Percentiles rank a stretch among this genome's conserved stretches.
Conservation (phyloP, 345 rosid species). For the Salix exigua region DNA sequence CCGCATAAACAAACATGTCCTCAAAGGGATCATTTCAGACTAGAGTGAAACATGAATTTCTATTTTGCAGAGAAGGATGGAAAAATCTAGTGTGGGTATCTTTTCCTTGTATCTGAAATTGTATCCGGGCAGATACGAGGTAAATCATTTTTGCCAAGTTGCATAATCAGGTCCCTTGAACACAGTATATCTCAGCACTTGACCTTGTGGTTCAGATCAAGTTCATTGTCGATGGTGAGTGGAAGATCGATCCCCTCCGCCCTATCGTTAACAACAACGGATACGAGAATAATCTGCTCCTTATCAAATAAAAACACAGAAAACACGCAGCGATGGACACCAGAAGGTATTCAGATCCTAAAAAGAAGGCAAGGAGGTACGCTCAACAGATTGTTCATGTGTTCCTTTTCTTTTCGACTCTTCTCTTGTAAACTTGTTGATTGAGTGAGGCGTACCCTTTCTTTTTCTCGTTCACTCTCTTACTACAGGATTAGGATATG, state of each 20-base stretch:
- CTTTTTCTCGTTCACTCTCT: background rate
- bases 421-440: background rate
- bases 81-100: conserved; percentile 60
- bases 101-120: conserved; percentile 65
- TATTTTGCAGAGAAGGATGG: conserved; percentile 74
- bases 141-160: conserved; percentile 14
- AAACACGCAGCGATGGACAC: background rate
- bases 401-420: background rate
- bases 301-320: conserved; percentile 36
- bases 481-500: background rate
- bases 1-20: background rate
- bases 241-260: conserved; percentile 89
- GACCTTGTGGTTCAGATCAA: conserved; percentile 54
- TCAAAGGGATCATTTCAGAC: conserved; percentile 4
- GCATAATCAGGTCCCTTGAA: background rate
- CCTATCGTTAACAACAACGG: conserved; percentile 62
- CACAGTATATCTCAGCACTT: conserved; percentile 3
- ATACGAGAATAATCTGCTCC: conserved; percentile 71
- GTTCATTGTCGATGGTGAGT: conserved; percentile 88
- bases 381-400: background rate
- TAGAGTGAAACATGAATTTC: background rate
- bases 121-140: conserved; percentile 93
- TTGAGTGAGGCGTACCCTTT: background rate
- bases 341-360: background rate
- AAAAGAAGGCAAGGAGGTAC: background rate